Base-by-base conservation (phyloP, 1,284 basidiomycete species). In the Acaromyces ingoldii region DNA sequence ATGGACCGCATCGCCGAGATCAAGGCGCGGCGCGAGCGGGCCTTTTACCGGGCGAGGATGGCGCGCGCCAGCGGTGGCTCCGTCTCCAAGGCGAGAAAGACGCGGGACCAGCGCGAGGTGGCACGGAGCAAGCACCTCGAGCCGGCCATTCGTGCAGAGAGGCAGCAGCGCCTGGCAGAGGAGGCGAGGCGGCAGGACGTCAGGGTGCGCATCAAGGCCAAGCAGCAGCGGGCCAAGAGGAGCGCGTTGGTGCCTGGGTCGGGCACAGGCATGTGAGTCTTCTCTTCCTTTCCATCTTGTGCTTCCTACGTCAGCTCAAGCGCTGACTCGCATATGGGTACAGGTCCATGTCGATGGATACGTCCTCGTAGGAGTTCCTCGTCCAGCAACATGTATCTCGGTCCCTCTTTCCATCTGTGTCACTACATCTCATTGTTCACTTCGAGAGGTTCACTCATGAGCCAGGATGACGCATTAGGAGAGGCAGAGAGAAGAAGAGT, bases 1-100 rank as follows among this genome's bases (percentile, higher is more conserved):
- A 98, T 99, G 87, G 91, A 91, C 79, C 84, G 95, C 60, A 82
- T 99, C 47, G 84, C 86, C 59, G 91, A 97, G 79, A 92, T 99
- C 80, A 90, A 88, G 77, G 81, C 83, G 57, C 84, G 86, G 74
- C 83, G 95, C 77, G 95, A 98, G 76, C 83, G 86, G 60, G 90
- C 89, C n/a, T 98, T 99, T 83, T 98, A 74, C 70, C 65, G 64
- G 48, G 70, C 72, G 10, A 61, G 73, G 37, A 66, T 74, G 63
- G 56, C 62, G 37, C 71, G 71, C 45, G 69, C 72, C 2, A 4
- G 17, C 24, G 26, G 21, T 45, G 56, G 58, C 49, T 62, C 57
- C 46, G 62, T 65, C 59, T 66, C 69, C 55, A 51, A 57, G 13
- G 68, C 65, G 44, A 59, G 68, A 30, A 65, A 61, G 46, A 49